Evolutionary conservation across 371 early-diverging fungal genomes (phyloP), one percentile per base, ranked within the genome.

Genomic region (Paraphysoderma sedebokerense): DNA sequence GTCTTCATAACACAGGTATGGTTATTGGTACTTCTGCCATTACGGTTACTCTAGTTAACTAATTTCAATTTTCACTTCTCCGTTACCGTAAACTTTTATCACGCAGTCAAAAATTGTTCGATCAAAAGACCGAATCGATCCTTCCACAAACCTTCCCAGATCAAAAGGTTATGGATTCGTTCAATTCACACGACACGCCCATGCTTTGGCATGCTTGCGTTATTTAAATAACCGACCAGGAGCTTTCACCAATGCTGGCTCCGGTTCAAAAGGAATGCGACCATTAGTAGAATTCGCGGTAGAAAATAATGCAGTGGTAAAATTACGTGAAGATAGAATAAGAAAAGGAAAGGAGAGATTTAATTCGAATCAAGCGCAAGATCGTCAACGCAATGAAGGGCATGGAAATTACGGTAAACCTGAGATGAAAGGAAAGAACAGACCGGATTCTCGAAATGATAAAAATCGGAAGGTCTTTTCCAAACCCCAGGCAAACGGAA

Each of bases 111-210:
- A 93, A 68, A 67, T 95, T 44, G 66, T 90, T 23, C 68, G 81
- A 42, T 74, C 72, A 54, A 77, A 75, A 50, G 84, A 82, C 47
- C 70, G 85, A 41, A 66, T 84, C 19, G 92, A 92, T 56, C 54
- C 70, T 5, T 55, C 53, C 3, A 80, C 82, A 1, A 66, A 74
- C 24, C 58, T 76, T 52, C 57, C 68, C 5, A 70, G 79, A 35
- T 83, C 85, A 50, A 83, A 82, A 61, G 93, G 96, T 40, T 91
- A 79, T 50, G 93, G 85, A 27, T 95, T 95, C 69, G 65, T 93
- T 60, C 92, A 95, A 62, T 90, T 81, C 55, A 66, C 59, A 3
- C 63, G 70, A 17, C 92, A 92, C 54, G 70, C 85, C 0, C 90
- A 92, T 54, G 92, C 96, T 15, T 63, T 95, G 45, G 87, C 90